phyloP scores from a whole-genome alignment of 306 rosid species.

The Inga laurina region DNA sequence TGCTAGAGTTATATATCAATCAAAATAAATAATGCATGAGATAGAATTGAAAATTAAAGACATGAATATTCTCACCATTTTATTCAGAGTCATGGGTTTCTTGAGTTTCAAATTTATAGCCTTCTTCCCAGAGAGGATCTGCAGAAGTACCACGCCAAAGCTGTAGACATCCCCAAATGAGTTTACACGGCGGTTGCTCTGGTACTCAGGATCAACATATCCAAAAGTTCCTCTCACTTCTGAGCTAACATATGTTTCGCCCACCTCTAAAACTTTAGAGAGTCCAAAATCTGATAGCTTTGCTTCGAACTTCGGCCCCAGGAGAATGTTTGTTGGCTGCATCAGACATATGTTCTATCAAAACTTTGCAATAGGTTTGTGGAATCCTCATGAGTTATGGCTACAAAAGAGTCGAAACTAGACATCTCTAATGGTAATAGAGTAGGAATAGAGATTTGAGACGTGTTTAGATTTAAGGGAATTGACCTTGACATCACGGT shows the following conservation, averaged over 20 bases:
- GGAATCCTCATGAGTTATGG: neutral
- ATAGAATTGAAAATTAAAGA: neutral
- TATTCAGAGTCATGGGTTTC: constrained; percentile 55
- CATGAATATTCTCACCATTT: constrained; percentile 47
- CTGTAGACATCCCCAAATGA: constrained; percentile 65
- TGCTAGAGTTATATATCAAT: constrained; percentile 14
- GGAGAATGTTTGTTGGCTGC: constrained; percentile 74
- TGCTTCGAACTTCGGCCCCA: constrained; percentile 62
- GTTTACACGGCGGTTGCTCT: constrained; percentile 52
- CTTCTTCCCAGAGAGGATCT: constrained; percentile 66
- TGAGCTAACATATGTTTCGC: constrained; percentile 54
- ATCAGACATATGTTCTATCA: constrained; percentile 12
- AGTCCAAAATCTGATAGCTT: constrained; percentile 70
- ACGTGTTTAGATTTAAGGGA: neutral
- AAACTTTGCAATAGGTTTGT: neutral
- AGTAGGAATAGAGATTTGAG: neutral
- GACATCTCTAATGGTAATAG: neutral
- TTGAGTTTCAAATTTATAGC: constrained; percentile 53
- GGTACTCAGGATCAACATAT: constrained; percentile 65
- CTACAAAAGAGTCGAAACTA: neutral
- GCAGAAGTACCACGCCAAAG: constrained; percentile 67
- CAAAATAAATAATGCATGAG: neutral
- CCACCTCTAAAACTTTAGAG: constrained; percentile 54
- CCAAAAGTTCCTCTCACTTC: constrained; percentile 81
- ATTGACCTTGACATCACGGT: constrained; percentile 69